Base-by-base conservation (phyloP, 2,329 filamentous ascomycete genomes). In the Didymella sp. region DNA sequence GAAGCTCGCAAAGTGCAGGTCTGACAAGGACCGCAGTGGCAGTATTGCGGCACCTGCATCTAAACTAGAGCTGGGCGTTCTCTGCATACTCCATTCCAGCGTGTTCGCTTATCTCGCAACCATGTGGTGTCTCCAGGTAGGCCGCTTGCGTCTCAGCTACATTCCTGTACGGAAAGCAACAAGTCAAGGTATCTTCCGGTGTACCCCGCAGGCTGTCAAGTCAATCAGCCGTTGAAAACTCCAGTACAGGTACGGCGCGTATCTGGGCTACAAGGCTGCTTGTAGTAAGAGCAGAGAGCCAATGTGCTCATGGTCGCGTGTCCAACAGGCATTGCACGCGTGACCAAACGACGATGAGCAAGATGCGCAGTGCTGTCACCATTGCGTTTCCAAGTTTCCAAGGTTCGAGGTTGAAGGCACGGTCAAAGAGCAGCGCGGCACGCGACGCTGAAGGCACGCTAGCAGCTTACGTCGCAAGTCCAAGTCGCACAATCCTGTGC, bases 71-170 rank as follows among this genome's bases (percentile, higher is more conserved):
- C 24, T 48, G 24, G 12, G 22, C 22, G 19, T 24, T 44, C 38
- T 31, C 25, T 11, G 30, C 31, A 3, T 31, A 21, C 11, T 55
- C 41, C 54, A 56, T 51, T 56, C 47, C 38, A 41, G 48, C 15
- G 42, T 19, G 42, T 17, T 51, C 53, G 53, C 52, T 56, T 35
- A 51, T 51, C 28, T 24, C 17, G 21, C 12, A 8, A 15, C 28
- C 24, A 30, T 38, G 28, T 27, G 22, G 17, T 37, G 7, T 44
- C 28, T 22, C 27, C 19, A 2, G 12, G 5, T 7, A 13, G 17
- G 38, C 47, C 47, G 54, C 28, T 56, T 56, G 47, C 54, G 46
- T 48, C 37, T 21, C 37, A 24, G 25, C 2, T 48, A 15, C 48
- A 56, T 48, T 51, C 42, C 45, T 44, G 19, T 42, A 35, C 43